Percentiles rank a stretch among this genome's conserved stretches.
phyloP scores from a whole-genome alignment of 208 protist species.

The Trypanosoma rangeli region DNA sequence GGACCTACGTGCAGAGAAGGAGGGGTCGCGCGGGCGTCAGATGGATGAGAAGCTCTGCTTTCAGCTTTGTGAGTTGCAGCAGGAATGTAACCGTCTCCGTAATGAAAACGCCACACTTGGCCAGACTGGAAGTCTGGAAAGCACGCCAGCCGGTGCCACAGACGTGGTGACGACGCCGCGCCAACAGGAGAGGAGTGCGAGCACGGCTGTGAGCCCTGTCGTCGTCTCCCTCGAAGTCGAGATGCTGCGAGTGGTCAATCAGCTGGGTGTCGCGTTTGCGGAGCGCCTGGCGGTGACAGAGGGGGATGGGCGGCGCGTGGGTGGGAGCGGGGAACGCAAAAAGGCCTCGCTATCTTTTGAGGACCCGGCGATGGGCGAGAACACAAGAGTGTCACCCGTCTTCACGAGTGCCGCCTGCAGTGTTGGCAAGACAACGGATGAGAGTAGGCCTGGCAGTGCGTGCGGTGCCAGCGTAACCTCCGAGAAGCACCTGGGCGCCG shows the following conservation, averaged over 20 bases:
- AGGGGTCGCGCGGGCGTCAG: not conserved
- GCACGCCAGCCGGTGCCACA: not conserved
- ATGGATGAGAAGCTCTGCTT: not conserved
- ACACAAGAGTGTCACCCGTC: not conserved
- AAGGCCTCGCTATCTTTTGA: not conserved
- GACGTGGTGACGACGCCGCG: no score
- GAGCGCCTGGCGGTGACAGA: not conserved
- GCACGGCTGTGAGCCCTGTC: not conserved
- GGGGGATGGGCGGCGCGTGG: not conserved
- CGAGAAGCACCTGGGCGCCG: not conserved
- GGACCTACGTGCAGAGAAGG: not conserved
- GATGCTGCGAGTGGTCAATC: not conserved
- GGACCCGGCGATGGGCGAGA: not conserved
- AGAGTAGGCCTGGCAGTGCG: not conserved
- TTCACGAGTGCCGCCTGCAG: not conserved
- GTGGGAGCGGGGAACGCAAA: not conserved
- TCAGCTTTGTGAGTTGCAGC: constrained; percentile 9
- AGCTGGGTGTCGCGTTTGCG: not conserved
- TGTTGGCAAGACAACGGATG: not conserved
- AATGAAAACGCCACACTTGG: constrained; percentile 8
- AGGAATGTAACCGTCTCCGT: constrained; percentile 14
- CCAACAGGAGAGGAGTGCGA: not conserved
- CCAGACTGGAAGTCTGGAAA: not conserved
- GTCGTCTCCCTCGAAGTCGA: not conserved
- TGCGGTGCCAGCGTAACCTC: not conserved